These are phyloP conservation scores for Lactifluus pinguis DNA, from an alignment of 768 basidiomycete genomes.

Conservation along the genomic window DNA sequence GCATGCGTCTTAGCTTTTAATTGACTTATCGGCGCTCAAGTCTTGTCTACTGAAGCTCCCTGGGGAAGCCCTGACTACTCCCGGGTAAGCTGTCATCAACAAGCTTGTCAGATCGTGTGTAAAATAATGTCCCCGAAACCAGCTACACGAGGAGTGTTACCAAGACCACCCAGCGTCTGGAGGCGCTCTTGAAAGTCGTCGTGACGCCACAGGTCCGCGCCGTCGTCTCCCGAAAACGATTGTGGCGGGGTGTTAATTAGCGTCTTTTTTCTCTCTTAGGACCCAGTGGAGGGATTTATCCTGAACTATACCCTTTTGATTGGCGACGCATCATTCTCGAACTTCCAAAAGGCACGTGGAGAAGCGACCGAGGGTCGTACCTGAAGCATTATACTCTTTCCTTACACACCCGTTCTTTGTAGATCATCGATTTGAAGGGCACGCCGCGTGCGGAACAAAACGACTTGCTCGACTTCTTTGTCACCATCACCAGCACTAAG, in stretches of 20 bases:
- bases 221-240: not conserved
- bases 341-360: conserved; percentile 88
- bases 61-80: conserved; percentile 50
- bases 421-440: conserved; percentile 95
- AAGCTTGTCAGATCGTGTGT: not conserved
- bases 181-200: conserved; percentile 91
- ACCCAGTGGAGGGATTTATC: conserved; percentile 90
- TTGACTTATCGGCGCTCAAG: conserved; percentile 86
- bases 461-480: conserved; percentile 81
- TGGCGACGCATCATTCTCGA: conserved; percentile 89
- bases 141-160: conserved; percentile 79
- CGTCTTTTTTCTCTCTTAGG: conserved; percentile 35
- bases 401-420: not conserved
- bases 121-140: conserved; percentile 12
- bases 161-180: conserved; percentile 73
- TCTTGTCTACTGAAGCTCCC: conserved; percentile 76
- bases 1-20: conserved; percentile 50
- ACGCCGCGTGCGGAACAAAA: conserved; percentile 82
- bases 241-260: conserved; percentile 3
- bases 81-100: conserved; percentile 36
- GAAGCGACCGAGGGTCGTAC: not conserved
- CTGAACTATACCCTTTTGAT: conserved; percentile 92
- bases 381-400: not conserved
- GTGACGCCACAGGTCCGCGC: conserved; percentile 77
- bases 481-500: conserved; percentile 88